Evolutionary conservation across 257 asterid genomes (phyloP), one percentile per base, ranked within the genome.

Genomic region (Scutellaria baicalensis): DNA sequence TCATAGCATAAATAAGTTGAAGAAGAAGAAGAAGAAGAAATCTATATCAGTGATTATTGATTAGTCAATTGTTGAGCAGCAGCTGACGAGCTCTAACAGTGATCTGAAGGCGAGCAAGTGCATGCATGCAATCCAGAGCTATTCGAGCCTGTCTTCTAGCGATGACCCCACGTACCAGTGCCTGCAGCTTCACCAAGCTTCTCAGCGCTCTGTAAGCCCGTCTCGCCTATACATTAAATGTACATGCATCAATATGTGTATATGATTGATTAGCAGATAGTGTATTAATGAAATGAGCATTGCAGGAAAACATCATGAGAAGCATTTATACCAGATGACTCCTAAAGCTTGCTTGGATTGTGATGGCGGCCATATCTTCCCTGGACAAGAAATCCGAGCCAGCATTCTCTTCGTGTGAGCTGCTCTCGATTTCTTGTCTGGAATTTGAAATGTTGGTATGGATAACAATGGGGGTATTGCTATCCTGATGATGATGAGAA

Each of bases 121-220:
- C 88, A 17, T 86, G 87, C 97, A 86, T 88, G 85, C 92, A 88
- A 14, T 83, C 85, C 68, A 86, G 68, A 55, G 97, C 94, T 35
- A 86, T 82, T 9, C 89, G 84, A 0, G 96, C 87, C 58, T 88
- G 97, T 75, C 89, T 85, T 69, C 96, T 77, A 39, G 80, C 93
- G 27, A 78, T 49, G 51, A 82, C 96, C 68, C 93, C 97, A 2
- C 96, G 86, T 31, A 87, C 95, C 16, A 86, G 72, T 0, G 97
- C 95, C 70, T 91, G 96, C 70, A 85, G 84, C 88, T 74, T 88
- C 73, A 88, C 90, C 49, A 91, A 81, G 86, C 96, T 83, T 66
- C 78, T 80, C 63, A 88, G 71, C 12, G 95, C 91, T 44, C 82
- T 76, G 43, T 70, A 82, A 14, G 96, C 96, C 64, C 87, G 70